These are phyloP conservation scores for Torrubiella hemipterigena DNA, from an alignment of 2,329 filamentous ascomycete species.

Conservation along the genomic window DNA sequence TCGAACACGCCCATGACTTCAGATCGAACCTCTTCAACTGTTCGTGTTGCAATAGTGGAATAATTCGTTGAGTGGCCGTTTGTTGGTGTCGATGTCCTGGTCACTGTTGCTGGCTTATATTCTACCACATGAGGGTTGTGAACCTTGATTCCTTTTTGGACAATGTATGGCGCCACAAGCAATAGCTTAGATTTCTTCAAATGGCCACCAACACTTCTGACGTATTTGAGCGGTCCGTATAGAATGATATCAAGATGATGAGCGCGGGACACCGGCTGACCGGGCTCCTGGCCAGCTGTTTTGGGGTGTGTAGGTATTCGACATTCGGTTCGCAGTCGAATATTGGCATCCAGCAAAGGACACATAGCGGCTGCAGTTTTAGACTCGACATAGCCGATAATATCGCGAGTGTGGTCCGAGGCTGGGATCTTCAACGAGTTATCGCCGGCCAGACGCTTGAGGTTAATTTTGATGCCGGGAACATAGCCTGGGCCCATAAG, in stretches of 20 bases:
- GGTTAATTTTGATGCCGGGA: slow-evolving; percentile 62
- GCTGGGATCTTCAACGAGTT: slow-evolving; percentile 53
- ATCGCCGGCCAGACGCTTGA: slow-evolving; percentile 47
- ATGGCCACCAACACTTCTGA: slow-evolving; percentile 52
- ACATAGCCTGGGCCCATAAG: slow-evolving; percentile 49
- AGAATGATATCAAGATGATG: slow-evolving; percentile 62
- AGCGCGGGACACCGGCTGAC: slow-evolving; percentile 46
- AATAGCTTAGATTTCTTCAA: slow-evolving; percentile 53
- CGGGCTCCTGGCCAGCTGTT: slow-evolving; percentile 49
- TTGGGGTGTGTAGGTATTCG: slow-evolving; percentile 58
- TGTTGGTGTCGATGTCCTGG: slow-evolving; percentile 18
- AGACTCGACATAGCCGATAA: slow-evolving; percentile 66
- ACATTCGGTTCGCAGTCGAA: slow-evolving; percentile 57
- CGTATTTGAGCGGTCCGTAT: slow-evolving; percentile 62
- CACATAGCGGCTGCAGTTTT: slow-evolving; percentile 55
- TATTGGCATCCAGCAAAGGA: slow-evolving; percentile 58
- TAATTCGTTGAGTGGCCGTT: slow-evolving; percentile 14
- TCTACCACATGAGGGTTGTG: slow-evolving; percentile 58
- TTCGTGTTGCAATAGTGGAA: slow-evolving; percentile 35
- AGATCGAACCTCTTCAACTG: slow-evolving; percentile 73
- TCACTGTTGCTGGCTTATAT: slow-evolving; percentile 24
- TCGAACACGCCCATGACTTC: slow-evolving; percentile 86
- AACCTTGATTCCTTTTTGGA: slow-evolving; percentile 57
- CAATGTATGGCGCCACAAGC: slow-evolving; percentile 52
- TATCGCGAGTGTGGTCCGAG: slow-evolving; percentile 55